These are phyloP conservation scores for Zoysia pacifica DNA, from an alignment of 176 grass and related monocot species.

Conservation along the genomic window DNA sequence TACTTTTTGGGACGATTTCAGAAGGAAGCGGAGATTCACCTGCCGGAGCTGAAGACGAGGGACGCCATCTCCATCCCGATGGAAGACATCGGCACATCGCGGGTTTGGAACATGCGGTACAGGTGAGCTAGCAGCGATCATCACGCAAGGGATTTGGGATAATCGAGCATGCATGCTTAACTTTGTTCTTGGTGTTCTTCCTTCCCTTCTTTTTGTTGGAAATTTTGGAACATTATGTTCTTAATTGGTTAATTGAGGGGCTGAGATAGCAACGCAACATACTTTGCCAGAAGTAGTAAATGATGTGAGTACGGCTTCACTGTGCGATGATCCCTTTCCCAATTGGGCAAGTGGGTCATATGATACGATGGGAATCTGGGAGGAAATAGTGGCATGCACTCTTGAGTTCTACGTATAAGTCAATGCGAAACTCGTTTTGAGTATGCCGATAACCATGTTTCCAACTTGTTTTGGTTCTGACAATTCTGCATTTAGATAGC, in stretches of 20 bases:
- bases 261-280: background rate
- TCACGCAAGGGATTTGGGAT: background rate
- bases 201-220: background rate
- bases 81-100: constrained; percentile 84
- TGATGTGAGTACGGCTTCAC: constrained; percentile 26
- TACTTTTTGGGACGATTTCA: constrained; percentile 50
- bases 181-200: background rate
- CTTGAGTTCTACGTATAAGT: constrained; percentile 3
- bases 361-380: constrained; percentile 28
- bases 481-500: background rate
- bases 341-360: constrained; percentile 57
- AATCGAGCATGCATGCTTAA: constrained; percentile 4
- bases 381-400: constrained; percentile 47
- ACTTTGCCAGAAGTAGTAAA: constrained; percentile 41
- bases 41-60: constrained; percentile 83
- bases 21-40: constrained; percentile 93
- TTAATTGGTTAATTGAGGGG: constrained; percentile 25
- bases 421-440: background rate
- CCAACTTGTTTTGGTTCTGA: background rate
- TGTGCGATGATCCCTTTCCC: constrained; percentile 42
- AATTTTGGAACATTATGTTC: background rate
- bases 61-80: constrained; percentile 85
- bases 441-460: constrained; percentile 16
- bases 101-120: constrained; percentile 94
- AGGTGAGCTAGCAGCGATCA: constrained; percentile 41